These are phyloP conservation scores for Xylariaceae sp. DNA, from an alignment of 2,329 filamentous ascomycete genomes.

Conservation along the genomic window DNA sequence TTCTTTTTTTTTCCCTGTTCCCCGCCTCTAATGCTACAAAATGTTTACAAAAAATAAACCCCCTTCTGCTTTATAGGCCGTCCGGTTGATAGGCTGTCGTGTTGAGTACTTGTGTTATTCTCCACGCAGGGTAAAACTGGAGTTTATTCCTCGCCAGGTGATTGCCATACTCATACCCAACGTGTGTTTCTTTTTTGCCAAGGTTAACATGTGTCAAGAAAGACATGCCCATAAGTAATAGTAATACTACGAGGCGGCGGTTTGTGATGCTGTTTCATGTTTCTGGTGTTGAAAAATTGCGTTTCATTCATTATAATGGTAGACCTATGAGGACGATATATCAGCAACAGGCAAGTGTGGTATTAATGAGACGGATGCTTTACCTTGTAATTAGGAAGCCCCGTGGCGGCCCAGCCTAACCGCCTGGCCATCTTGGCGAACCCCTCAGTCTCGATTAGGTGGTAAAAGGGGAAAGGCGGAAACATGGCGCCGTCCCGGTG, in stretches of 20 bases:
- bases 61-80: neutral
- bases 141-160: too few relatives aligned
- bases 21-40: slow-evolving; percentile 13
- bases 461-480: slow-evolving; percentile 91
- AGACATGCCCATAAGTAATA: too few relatives aligned
- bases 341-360: slow-evolving; percentile 9
- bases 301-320: slow-evolving; percentile 84
- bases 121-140: too few relatives aligned
- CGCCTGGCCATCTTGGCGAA: slow-evolving; percentile 96
- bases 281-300: too few relatives aligned
- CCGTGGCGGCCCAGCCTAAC: slow-evolving; percentile 77
- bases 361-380: slow-evolving; percentile 22
- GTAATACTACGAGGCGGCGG: too few relatives aligned
- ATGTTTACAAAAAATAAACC: slow-evolving; percentile 14
- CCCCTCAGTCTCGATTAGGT: slow-evolving; percentile 95
- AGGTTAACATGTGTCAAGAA: too few relatives aligned
- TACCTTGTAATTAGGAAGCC: slow-evolving; percentile 97
- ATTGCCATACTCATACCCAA: too few relatives aligned
- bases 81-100: slow-evolving; percentile 1
- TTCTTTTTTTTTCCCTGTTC: too few relatives aligned
- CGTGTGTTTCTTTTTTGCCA: too few relatives aligned
- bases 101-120: too few relatives aligned
- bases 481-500: slow-evolving; percentile 99
- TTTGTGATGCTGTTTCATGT: too few relatives aligned
- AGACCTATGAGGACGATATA: slow-evolving; percentile 52